Evolutionary conservation across 371 early-diverging fungal species (phyloP).

Genomic region (Syncephalastrum contaminatum): DNA sequence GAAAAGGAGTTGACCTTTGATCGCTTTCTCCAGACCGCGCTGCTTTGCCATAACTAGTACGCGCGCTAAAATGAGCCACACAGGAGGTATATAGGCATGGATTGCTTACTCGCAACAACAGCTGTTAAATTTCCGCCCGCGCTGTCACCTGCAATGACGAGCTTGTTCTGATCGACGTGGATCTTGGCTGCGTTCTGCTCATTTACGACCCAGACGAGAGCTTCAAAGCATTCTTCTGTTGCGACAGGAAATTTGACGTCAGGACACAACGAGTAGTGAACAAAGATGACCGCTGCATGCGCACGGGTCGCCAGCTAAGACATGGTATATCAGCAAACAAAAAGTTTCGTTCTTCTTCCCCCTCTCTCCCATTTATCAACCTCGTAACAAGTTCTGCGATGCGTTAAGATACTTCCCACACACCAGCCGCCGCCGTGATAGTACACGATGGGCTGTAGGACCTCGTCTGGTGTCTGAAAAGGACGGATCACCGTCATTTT

Average conservation of each 20-base stretch:
- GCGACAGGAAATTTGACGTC: constrained; percentile 17
- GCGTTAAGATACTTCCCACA: neutral
- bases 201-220: constrained; percentile 9
- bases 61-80: neutral
- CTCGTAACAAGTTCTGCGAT: neutral
- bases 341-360: neutral
- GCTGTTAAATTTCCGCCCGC: constrained; percentile 24
- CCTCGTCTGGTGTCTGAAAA: no score
- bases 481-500: no score
- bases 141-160: constrained; percentile 22
- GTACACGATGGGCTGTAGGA: no score
- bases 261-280: constrained; percentile 11
- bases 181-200: constrained; percentile 4
- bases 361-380: neutral
- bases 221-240: constrained; percentile 8
- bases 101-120: constrained; percentile 13
- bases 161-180: constrained; percentile 9
- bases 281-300: constrained; percentile 11
- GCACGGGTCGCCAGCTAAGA: constrained; percentile 5
- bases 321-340: neutral
- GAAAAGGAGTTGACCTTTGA: constrained; percentile 27
- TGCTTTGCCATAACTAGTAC: constrained; percentile 27
- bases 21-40: constrained; percentile 10
- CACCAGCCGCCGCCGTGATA: constrained; percentile 3
- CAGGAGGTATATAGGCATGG: neutral